Evolutionary conservation across 306 rosid genomes (phyloP).

Genomic region (Cucumis hystrix): DNA sequence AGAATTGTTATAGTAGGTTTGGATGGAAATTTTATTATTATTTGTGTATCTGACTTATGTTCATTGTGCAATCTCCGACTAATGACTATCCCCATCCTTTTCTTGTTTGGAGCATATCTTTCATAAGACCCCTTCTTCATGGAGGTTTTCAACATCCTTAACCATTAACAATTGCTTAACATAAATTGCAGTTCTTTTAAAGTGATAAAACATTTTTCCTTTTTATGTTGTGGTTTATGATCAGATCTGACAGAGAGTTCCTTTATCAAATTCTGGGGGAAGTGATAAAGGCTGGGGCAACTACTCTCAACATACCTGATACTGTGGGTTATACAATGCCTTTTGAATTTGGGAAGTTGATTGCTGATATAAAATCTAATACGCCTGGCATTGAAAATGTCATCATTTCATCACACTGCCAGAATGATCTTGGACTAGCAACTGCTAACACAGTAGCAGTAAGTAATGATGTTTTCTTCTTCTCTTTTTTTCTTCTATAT

Average conservation of each 20-base stretch:
- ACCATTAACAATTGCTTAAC: not conserved
- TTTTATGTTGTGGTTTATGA: not conserved
- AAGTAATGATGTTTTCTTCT: constrained; percentile 6
- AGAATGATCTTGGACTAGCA: constrained; percentile 93
- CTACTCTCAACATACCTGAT: constrained; percentile 92
- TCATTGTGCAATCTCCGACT: not conserved
- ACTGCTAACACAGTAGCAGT: constrained; percentile 88
- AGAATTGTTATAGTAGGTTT: not conserved
- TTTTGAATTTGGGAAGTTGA: constrained; percentile 53
- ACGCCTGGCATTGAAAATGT: constrained; percentile 82
- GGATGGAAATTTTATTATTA: not conserved
- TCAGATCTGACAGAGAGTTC: constrained; percentile 82
- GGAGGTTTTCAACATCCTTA: not conserved
- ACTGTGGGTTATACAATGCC: constrained; percentile 80
- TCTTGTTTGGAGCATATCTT: not conserved
- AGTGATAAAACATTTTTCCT: not conserved
- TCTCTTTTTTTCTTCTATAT: not conserved
- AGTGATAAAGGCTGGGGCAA: constrained; percentile 91
- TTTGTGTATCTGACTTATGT: not conserved
- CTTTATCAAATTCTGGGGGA: constrained; percentile 81
- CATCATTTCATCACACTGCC: constrained; percentile 92
- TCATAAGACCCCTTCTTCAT: not conserved
- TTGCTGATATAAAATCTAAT: constrained; percentile 81
- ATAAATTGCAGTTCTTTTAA: not conserved
- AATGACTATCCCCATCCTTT: not conserved